phyloP scores from a whole-genome alignment of 441 rosid genomes.

The Pelargonium myrrhifolium region DNA sequence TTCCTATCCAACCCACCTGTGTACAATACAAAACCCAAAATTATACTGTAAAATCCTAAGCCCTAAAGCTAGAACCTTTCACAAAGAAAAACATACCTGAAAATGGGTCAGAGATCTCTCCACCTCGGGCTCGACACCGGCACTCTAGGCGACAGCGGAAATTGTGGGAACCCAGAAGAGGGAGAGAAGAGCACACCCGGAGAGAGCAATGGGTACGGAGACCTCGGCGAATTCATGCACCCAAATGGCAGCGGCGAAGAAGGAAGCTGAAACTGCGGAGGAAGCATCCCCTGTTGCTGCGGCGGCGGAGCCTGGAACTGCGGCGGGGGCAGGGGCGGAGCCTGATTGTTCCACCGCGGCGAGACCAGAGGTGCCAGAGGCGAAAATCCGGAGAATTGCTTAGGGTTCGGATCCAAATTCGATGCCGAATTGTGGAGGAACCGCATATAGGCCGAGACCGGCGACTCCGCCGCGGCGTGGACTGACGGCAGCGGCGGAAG shows the following conservation, averaged over 20 bases:
- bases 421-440: constrained; percentile 45
- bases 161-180: constrained; percentile 31
- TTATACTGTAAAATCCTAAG: neutral
- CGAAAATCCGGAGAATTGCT: constrained; percentile 54
- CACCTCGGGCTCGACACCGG: constrained; percentile 58
- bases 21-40: neutral
- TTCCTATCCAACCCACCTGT: neutral
- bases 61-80: neutral
- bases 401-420: constrained; percentile 33
- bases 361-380: constrained; percentile 53
- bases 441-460: constrained; percentile 82
- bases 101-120: constrained; percentile 41
- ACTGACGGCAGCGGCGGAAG: constrained; percentile 78
- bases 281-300: constrained; percentile 22
- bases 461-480: constrained; percentile 82
- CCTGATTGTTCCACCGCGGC: constrained; percentile 50
- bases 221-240: constrained; percentile 61
- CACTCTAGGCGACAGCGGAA: constrained; percentile 65
- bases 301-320: constrained; percentile 12
- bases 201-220: constrained; percentile 56
- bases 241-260: constrained; percentile 55
- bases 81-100: neutral
- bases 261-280: constrained; percentile 31
- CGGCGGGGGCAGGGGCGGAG: constrained; percentile 22
- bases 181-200: constrained; percentile 63